These are phyloP conservation scores for Solanum virginianum DNA, from an alignment of 257 asterid genomes.

Conservation along the genomic window DNA sequence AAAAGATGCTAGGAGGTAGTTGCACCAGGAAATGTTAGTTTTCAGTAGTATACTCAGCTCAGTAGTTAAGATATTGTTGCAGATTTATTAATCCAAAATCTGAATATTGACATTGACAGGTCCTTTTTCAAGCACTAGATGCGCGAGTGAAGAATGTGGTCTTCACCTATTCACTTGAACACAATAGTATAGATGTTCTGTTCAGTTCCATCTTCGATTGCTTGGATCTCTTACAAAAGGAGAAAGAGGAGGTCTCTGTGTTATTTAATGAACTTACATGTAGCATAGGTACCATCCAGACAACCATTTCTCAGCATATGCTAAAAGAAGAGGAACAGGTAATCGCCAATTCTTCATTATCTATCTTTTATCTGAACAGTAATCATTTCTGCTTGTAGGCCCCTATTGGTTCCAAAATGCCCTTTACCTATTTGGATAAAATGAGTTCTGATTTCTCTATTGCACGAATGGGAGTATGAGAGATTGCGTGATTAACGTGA, in stretches of 20 bases:
- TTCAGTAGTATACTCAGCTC: neutral
- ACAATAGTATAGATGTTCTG: conserved; percentile 41
- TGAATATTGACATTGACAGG: conserved; percentile 27
- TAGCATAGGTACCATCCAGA: conserved; percentile 40
- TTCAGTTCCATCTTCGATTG: conserved; percentile 35
- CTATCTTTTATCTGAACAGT: neutral
- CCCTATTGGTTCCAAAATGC: neutral
- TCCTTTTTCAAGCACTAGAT: conserved; percentile 71
- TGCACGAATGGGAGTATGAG: neutral
- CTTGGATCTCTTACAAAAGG: conserved; percentile 44
- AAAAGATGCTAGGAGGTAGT: neutral
- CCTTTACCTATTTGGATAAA: neutral
- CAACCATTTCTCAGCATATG: conserved; percentile 68
- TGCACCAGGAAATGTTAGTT: neutral
- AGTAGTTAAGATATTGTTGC: neutral
- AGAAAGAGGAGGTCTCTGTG: conserved; percentile 17
- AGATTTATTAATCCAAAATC: neutral
- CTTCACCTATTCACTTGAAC: conserved; percentile 52
- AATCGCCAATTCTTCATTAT: neutral
- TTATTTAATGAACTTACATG: conserved; percentile 47
- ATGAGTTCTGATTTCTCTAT: neutral
- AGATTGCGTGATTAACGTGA: neutral
- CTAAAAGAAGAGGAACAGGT: conserved; percentile 90
- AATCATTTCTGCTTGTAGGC: neutral
- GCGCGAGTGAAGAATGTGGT: conserved; percentile 56